Percentiles rank a stretch among this genome's conserved stretches.
These are phyloP conservation scores for Wickerhamomyces alni DNA, from an alignment of 805 yeast species.

Conservation along the genomic window DNA sequence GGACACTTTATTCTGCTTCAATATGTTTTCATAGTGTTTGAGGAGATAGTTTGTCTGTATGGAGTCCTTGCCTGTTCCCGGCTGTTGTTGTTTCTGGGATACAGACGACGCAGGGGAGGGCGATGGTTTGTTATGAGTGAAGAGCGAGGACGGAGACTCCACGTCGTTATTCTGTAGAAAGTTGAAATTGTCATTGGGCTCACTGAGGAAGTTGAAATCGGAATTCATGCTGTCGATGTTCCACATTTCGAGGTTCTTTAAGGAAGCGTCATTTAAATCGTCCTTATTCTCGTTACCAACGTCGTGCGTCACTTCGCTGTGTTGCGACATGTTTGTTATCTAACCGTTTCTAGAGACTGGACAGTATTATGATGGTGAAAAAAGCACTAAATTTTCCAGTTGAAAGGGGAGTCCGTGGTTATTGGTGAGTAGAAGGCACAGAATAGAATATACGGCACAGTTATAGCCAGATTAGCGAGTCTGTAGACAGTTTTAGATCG, in stretches of 20 bases:
- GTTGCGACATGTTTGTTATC: not conserved
- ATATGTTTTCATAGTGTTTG: slow-evolving; percentile 19
- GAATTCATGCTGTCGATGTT: slow-evolving; percentile 12
- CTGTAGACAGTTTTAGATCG: too few relatives aligned
- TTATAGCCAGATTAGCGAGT: too few relatives aligned
- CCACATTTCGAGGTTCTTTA: slow-evolving; percentile 8
- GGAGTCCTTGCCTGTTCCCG: not conserved
- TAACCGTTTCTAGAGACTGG: too few relatives aligned
- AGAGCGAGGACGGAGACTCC: not conserved
- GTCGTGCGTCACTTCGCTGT: not conserved
- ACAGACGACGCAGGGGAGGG: not conserved
- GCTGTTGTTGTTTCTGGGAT: not conserved
- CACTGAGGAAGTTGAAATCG: slow-evolving; percentile 21
- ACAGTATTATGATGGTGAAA: too few relatives aligned
- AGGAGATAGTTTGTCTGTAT: slow-evolving; percentile 9
- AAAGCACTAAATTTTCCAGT: too few relatives aligned
- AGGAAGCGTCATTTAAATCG: not conserved
- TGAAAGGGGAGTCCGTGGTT: too few relatives aligned
- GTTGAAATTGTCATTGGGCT: slow-evolving; percentile 14
- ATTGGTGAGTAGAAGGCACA: too few relatives aligned
- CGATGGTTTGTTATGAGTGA: not conserved
- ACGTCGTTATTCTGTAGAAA: slow-evolving; percentile 6
- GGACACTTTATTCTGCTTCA: slow-evolving; percentile 20
- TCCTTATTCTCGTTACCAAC: not conserved
- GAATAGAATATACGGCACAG: too few relatives aligned